These are phyloP conservation scores for Tolypocladium capitatum DNA, from an alignment of 2,329 filamentous ascomycete genomes.

Conservation along the genomic window DNA sequence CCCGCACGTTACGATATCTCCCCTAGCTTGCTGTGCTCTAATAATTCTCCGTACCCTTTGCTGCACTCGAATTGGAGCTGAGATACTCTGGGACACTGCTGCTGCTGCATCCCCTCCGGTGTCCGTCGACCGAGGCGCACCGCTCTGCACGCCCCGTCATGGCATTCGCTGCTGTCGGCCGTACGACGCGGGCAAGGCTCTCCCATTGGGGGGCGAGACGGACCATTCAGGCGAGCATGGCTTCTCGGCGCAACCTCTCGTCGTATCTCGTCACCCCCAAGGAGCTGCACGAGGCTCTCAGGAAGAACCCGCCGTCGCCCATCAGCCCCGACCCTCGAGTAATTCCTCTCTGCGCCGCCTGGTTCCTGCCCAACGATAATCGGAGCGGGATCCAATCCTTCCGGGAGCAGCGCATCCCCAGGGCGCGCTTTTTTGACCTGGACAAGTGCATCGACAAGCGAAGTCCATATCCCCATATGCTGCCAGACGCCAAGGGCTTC, in stretches of 20 bases:
- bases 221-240: conserved; percentile 16
- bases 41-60: too few relatives aligned
- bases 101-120: neutral
- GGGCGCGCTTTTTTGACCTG: conserved; percentile 89
- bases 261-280: conserved; percentile 79
- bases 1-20: neutral
- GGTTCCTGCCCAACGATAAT: conserved; percentile 91
- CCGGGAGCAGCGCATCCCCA: conserved; percentile 70
- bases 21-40: neutral
- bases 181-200: conserved; percentile 26
- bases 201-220: conserved; percentile 20
- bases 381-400: conserved; percentile 73
- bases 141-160: conserved; percentile 15
- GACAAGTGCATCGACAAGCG: conserved; percentile 80
- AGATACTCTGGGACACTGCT: neutral
- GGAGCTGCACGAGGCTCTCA: conserved; percentile 69
- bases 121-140: neutral
- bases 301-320: conserved; percentile 65
- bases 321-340: conserved; percentile 73
- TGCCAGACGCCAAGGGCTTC: conserved; percentile 70
- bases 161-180: conserved; percentile 29
- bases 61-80: neutral
- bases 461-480: conserved; percentile 92
- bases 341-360: conserved; percentile 80
- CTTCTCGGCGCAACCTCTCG: conserved; percentile 37